phyloP scores from a whole-genome alignment of 2,329 filamentous ascomycete species.

The Epichloe gansuensis region DNA sequence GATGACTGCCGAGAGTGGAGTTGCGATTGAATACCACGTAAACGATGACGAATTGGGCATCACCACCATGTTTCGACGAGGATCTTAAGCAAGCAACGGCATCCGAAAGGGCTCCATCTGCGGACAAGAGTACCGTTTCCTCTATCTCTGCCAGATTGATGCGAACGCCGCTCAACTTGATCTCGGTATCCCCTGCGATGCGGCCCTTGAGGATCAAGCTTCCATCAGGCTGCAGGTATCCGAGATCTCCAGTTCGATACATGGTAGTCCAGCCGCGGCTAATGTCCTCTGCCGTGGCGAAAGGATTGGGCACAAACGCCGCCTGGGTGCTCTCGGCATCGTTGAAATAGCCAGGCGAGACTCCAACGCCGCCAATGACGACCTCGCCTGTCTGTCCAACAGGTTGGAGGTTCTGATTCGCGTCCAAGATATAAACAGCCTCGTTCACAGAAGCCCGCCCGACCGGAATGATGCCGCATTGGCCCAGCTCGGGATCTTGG shows the following conservation, averaged over 20 bases:
- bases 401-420: conserved; percentile 6
- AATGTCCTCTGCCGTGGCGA: conserved; percentile 7
- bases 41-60: background rate
- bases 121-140: conserved; percentile 11
- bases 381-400: conserved; percentile 21
- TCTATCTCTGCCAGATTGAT: conserved; percentile 33
- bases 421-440: conserved; percentile 28
- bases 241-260: conserved; percentile 23
- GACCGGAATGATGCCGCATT: background rate
- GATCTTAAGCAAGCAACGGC: conserved; percentile 11
- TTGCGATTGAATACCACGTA: background rate
- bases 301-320: conserved; percentile 3
- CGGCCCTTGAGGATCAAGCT: conserved; percentile 24
- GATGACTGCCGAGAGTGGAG: background rate
- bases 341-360: conserved; percentile 25
- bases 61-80: background rate
- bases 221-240: conserved; percentile 21
- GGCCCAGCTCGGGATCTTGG: background rate
- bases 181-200: conserved; percentile 28
- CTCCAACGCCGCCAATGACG: conserved; percentile 17
- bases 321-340: conserved; percentile 7
- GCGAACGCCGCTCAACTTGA: conserved; percentile 33
- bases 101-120: conserved; percentile 9
- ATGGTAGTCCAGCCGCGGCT: conserved; percentile 1
- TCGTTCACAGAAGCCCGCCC: conserved; percentile 13